phyloP scores from a whole-genome alignment of 176 grass and related monocot species.

The Raddia guianensis region DNA sequence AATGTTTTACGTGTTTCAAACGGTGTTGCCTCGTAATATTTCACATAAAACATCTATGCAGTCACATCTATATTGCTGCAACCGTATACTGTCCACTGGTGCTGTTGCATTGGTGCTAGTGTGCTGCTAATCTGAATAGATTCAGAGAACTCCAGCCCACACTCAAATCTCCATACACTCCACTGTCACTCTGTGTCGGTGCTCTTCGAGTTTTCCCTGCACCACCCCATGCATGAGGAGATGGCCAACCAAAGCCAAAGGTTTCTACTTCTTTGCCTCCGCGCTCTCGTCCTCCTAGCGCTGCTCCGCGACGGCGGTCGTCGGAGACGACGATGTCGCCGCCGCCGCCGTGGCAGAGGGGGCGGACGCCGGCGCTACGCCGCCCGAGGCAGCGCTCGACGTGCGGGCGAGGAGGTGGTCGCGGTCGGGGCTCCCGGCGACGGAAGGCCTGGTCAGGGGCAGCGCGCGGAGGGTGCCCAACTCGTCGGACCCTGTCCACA shows the following conservation, averaged over 20 bases:
- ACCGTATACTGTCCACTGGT: no score
- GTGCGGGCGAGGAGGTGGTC: constrained; percentile 48
- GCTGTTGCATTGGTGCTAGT: constrained; percentile 31
- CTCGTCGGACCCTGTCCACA: constrained; percentile 86
- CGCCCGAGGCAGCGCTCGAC: constrained; percentile 32
- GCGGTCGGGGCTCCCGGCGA: constrained; percentile 50
- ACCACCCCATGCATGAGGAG: constrained; percentile 38
- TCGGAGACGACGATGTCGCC: constrained; percentile 19
- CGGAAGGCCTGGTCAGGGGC: constrained; percentile 54
- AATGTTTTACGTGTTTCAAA: no score
- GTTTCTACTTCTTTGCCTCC: constrained; percentile 37
- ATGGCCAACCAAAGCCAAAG: constrained; percentile 42
- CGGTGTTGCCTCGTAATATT: no score
- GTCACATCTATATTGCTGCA: no score
- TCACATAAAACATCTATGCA: no score
- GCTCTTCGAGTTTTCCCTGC: background rate
- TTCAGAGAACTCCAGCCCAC: constrained; percentile 13
- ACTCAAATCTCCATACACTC: no score
- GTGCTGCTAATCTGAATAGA: background rate
- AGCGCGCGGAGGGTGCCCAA: constrained; percentile 80
- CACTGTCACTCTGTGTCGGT: background rate
- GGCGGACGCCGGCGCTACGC: background rate
- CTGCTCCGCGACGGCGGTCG: constrained; percentile 40
- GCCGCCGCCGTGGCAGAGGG: background rate
- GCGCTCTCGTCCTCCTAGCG: constrained; percentile 40